Evolutionary conservation across 78 protist species (phyloP).

Genomic region (Guillardia theta): DNA sequence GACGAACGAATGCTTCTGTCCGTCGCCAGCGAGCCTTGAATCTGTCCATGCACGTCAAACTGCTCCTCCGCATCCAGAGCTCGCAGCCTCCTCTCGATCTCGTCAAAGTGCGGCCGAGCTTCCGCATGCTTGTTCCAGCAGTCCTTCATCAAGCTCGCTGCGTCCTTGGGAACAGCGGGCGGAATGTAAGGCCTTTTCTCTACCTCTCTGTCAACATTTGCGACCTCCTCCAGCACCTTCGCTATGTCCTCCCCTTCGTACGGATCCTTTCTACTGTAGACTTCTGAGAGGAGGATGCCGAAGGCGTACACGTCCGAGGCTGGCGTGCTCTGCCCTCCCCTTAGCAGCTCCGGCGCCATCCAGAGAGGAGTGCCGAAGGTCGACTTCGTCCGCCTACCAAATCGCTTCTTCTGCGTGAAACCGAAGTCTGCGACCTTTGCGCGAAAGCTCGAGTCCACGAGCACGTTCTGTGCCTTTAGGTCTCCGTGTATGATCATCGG

Average conservation of each 20-base stretch:
- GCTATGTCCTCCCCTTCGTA: background rate
- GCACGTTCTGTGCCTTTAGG: background rate
- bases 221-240: background rate
- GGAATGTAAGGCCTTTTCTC: background rate
- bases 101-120: background rate
- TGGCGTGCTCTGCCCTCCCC: background rate
- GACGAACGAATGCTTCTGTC: too few species aligned
- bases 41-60: too few species aligned
- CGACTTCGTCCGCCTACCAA: background rate
- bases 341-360: conserved; percentile 36
- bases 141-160: background rate
- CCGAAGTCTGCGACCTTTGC: conserved; percentile 34
- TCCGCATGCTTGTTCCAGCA: background rate
- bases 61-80: too few species aligned
- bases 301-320: background rate
- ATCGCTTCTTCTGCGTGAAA: background rate
- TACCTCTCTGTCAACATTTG: background rate
- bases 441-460: background rate
- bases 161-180: background rate
- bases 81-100: background rate
- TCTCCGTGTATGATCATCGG: background rate
- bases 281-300: background rate
- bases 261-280: background rate
- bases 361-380: background rate
- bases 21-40: too few species aligned